phyloP scores from a whole-genome alignment of 2,329 filamentous ascomycete genomes.

The Rachicladosporium sp. region DNA sequence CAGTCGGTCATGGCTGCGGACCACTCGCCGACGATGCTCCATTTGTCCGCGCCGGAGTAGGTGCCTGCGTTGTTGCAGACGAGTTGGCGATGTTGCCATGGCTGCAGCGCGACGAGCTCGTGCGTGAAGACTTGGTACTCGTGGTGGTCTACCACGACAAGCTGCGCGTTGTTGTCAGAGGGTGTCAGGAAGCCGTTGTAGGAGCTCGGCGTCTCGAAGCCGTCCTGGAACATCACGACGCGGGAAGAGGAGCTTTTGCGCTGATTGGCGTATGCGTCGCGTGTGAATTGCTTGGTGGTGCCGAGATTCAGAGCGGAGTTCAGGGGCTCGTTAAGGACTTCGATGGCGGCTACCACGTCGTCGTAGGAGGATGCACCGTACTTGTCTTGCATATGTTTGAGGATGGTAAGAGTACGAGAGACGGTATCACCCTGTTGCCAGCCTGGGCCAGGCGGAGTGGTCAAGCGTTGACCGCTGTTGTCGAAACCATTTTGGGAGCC shows the following conservation, averaged over 20 bases:
- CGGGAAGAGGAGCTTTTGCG: conserved; percentile 19
- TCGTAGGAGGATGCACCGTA: conserved; percentile 30
- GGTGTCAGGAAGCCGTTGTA: conserved; percentile 52
- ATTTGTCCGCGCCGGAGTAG: conserved; percentile 31
- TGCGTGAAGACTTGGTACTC: conserved; percentile 54
- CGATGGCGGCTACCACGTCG: conserved; percentile 33
- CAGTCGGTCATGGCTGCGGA: conserved; percentile 42
- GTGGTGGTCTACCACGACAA: conserved; percentile 54
- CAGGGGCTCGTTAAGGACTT: conserved; percentile 37
- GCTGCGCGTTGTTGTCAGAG: conserved; percentile 37
- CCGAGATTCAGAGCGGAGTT: conserved; percentile 34
- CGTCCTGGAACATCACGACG: conserved; percentile 47
- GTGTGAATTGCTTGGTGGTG: conserved; percentile 41
- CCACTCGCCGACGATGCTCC: conserved; percentile 37
- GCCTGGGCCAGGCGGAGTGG: conserved; percentile 16
- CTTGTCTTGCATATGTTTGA: conserved; percentile 41
- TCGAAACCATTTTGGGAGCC: conserved; percentile 57
- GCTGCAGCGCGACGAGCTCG: conserved; percentile 37
- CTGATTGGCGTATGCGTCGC: conserved; percentile 38
- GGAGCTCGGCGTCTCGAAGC: conserved; percentile 38
- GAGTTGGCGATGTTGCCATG: conserved; percentile 40
- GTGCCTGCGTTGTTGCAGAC: conserved; percentile 43
- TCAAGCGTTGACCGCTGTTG: conserved; percentile 43
- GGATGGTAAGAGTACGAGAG: conserved; percentile 40
- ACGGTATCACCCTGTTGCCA: conserved; percentile 39